A percentile compares a stretch with the other conserved stretches of the same genome.
Evolutionary conservation across 805 yeast species (phyloP).

Genomic region (Candida coquimbonensis): DNA sequence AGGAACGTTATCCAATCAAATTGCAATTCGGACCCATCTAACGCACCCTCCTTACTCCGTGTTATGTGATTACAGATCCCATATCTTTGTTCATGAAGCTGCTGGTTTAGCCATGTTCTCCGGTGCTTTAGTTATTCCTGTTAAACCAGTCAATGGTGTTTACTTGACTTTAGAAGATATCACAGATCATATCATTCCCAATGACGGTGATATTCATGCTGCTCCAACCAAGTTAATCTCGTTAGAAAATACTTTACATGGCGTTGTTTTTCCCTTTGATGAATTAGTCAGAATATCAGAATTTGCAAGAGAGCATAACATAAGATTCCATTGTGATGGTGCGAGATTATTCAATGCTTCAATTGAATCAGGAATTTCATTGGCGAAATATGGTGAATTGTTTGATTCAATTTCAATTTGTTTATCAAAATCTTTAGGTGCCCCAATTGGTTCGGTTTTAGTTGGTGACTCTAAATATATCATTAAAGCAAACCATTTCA

Average conservation of each 20-base stretch:
- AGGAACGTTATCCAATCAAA: conserved; percentile 87
- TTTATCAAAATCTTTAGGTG: conserved; percentile 84
- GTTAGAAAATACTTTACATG: conserved; percentile 84
- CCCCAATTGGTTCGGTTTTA: conserved; percentile 86
- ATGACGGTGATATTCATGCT: conserved; percentile 76
- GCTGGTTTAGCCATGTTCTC: conserved; percentile 87
- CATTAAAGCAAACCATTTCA: conserved; percentile 72
- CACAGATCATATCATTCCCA: conserved; percentile 49
- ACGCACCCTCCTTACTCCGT: conserved; percentile 81
- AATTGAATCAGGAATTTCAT: conserved; percentile 46
- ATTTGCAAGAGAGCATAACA: conserved; percentile 55
- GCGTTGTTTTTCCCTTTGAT: conserved; percentile 71
- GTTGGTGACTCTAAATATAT: conserved; percentile 61
- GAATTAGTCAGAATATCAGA: conserved; percentile 65
- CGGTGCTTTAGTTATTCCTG: conserved; percentile 87
- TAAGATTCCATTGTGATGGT: conserved; percentile 81
- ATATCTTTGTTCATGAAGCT: conserved; percentile 78
- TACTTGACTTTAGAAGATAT: conserved; percentile 80
- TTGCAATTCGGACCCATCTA: conserved; percentile 71
- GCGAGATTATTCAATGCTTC: conserved; percentile 93
- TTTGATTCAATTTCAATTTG: conserved; percentile 88
- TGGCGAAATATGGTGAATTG: conserved; percentile 62
- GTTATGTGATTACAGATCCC: conserved; percentile 81
- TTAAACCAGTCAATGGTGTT: conserved; percentile 66
- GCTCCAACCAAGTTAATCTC: conserved; percentile 86